Evolutionary conservation across 1,284 basidiomycete species (phyloP).

Genomic region (Trametes versicolor): DNA sequence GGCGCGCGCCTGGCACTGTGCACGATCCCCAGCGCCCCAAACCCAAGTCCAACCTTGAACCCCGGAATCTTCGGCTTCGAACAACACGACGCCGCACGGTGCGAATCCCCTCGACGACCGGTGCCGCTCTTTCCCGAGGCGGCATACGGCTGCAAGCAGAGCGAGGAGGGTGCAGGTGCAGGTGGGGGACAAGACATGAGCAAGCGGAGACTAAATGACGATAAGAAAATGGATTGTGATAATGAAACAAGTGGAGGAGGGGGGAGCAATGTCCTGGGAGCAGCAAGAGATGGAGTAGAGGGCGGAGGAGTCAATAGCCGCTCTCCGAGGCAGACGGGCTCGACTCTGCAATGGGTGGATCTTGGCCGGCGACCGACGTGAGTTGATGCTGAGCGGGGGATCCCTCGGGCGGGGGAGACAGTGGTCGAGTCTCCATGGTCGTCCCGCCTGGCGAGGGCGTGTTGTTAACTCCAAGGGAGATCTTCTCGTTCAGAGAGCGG

Average conservation of each 20-base stretch:
- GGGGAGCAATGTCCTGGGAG: conserved; percentile 36
- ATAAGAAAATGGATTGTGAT: conserved; percentile 29
- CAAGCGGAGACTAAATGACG: conserved; percentile 28
- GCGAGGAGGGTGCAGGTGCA: conserved; percentile 25
- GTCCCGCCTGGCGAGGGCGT: conserved; percentile 63
- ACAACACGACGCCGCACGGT: conserved; percentile 20
- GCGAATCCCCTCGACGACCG: conserved; percentile 29
- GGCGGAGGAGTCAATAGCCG: conserved; percentile 55
- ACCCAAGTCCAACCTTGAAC: conserved; percentile 21
- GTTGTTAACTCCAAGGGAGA: conserved; percentile 66
- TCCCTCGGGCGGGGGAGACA: conserved; percentile 71
- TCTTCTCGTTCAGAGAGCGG: conserved; percentile 80
- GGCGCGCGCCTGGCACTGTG: conserved; percentile 42
- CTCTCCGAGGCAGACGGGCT: conserved; percentile 71
- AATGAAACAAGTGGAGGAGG: conserved; percentile 27
- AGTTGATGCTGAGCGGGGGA: conserved; percentile 55
- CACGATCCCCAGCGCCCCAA: conserved; percentile 33
- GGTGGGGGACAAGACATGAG: conserved; percentile 26
- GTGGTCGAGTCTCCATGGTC: conserved; percentile 59
- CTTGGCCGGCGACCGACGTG: conserved; percentile 51
- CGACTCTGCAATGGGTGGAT: conserved; percentile 67
- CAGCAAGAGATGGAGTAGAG: conserved; percentile 27
- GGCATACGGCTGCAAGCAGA: conserved; percentile 30
- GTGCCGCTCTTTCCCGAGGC: conserved; percentile 34
- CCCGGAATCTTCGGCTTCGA: conserved; percentile 29